These are phyloP conservation scores for Aureobasidium namibiae DNA, from an alignment of 2,329 filamentous ascomycete genomes.

Conservation along the genomic window DNA sequence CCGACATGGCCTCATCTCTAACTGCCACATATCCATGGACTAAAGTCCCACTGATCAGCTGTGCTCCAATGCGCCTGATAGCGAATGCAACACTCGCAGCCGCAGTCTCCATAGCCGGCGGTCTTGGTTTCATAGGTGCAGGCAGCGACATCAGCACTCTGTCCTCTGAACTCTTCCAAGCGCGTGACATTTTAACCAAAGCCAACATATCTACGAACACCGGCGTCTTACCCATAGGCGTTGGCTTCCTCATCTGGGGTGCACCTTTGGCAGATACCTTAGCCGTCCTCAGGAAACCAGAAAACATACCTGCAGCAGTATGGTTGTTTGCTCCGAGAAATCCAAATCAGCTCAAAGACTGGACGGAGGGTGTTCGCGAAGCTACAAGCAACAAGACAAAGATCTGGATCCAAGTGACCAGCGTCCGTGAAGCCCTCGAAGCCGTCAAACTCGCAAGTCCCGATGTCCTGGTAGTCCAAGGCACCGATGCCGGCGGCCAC, in stretches of 20 bases:
- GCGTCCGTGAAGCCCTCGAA: conserved; percentile 46
- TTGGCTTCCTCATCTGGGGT: conserved; percentile 53
- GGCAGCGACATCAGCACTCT: conserved; percentile 29
- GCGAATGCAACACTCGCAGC: conserved; percentile 48
- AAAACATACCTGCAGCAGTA: conserved; percentile 50
- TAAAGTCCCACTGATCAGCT: conserved; percentile 47
- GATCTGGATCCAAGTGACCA: conserved; percentile 55
- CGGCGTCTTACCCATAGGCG: conserved; percentile 42
- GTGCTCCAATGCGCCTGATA: conserved; percentile 63
- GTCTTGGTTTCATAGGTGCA: conserved; percentile 35
- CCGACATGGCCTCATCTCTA: not conserved
- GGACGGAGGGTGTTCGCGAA: conserved; percentile 24
- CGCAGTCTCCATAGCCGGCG: conserved; percentile 48
- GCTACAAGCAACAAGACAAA: conserved; percentile 30
- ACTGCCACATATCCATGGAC: conserved; percentile 50
- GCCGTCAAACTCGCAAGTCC: conserved; percentile 38
- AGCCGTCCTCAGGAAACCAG: conserved; percentile 39
- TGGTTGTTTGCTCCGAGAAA: conserved; percentile 58
- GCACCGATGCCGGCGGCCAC: conserved; percentile 57
- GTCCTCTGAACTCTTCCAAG: conserved; percentile 20
- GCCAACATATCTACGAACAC: not conserved
- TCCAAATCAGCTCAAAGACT: conserved; percentile 29
- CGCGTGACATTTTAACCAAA: conserved; percentile 18
- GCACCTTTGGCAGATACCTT: conserved; percentile 35
- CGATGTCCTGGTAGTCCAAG: conserved; percentile 55